Conservation (phyloP, 1,139 yeast species). For the Torulaspora globosa region DNA sequence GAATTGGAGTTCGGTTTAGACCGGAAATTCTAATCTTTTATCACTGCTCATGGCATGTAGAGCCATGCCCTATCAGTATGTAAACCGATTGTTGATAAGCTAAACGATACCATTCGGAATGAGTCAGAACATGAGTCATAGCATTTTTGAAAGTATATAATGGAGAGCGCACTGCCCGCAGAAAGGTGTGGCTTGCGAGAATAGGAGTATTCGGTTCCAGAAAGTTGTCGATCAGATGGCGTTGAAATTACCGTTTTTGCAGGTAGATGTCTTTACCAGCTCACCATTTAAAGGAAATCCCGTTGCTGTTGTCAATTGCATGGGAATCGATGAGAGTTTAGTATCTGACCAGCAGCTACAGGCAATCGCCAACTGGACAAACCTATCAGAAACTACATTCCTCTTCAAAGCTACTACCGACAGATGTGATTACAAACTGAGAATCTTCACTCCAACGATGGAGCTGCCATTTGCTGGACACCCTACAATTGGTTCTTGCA, state of each 20-base stretch:
- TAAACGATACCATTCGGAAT: background rate
- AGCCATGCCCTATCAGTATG: background rate
- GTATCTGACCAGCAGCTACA: conserved; percentile 42
- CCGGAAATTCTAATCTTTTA: conserved; percentile 11
- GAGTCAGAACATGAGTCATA: background rate
- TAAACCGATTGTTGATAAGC: background rate
- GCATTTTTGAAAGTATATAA: background rate
- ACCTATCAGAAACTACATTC: conserved; percentile 54
- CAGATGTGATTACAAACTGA: conserved; percentile 44
- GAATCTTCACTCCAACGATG: conserved; percentile 45
- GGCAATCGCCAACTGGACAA: conserved; percentile 52
- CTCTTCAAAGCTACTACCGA: conserved; percentile 40
- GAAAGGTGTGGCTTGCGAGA: background rate
- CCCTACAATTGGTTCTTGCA: conserved; percentile 53
- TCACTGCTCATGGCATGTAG: too few relatives aligned
- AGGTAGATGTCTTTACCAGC: conserved; percentile 50
- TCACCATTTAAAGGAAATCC: conserved; percentile 49
- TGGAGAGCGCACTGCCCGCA: background rate
- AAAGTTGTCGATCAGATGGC: conserved; percentile 14
- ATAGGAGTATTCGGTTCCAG: background rate
- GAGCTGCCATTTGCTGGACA: conserved; percentile 62
- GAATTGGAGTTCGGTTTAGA: conserved; percentile 32
- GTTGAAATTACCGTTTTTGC: conserved; percentile 38
- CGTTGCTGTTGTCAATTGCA: conserved; percentile 44
- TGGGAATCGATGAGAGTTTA: conserved; percentile 20